Evolutionary conservation across 108 stramenopile genomes (phyloP), one percentile per base, ranked within the genome.

Genomic region (Cyclotella kingstonii): DNA sequence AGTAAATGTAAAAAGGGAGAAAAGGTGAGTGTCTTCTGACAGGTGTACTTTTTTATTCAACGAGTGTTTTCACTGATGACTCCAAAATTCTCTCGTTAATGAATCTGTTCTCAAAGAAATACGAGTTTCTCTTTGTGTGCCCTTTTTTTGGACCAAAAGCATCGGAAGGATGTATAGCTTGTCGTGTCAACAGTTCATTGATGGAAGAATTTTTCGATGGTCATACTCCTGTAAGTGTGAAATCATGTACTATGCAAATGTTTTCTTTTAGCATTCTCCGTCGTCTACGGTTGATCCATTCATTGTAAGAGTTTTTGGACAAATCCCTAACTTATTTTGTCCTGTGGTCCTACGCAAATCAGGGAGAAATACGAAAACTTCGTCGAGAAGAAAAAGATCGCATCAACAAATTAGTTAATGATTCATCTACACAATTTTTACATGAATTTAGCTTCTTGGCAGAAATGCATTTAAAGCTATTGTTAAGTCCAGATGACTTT

Each of bases 171-270:
- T 35, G 63, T 18, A 68, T 81, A 23, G 60, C 77, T 11, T 82
- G 73, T 59, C 58, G 73, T 18, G 65, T 82, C 0, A 54, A 67
- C 10, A 78, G 73, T 53, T 43, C 55, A 15, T 35, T 82, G 28
- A 26, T 78, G 57, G 81, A 78, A 52, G 69, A 77, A 2, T 78
- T 57, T 63, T 82, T 82, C 42, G 31, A 40, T 44, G 60, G 30
- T n/a, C 30, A 65, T 41, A 55, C 59, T 65, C 57, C 73, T 68
- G 54, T 62, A 23, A 42, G 61, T 40, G 18, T 27, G 14, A 12
- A 28, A 19, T 30, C 9, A 17, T 31, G 4, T 26, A 30, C 8
- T 31, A 19, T 28, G 12, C 11, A 10, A 28, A 3, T 9, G 1
- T 23, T 18, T n/a, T n/a, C n/a, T n/a, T n/a, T n/a, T n/a, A n/a